Evolutionary conservation across 257 asterid genomes (phyloP).

Genomic region (Galeopsis tetrahit): DNA sequence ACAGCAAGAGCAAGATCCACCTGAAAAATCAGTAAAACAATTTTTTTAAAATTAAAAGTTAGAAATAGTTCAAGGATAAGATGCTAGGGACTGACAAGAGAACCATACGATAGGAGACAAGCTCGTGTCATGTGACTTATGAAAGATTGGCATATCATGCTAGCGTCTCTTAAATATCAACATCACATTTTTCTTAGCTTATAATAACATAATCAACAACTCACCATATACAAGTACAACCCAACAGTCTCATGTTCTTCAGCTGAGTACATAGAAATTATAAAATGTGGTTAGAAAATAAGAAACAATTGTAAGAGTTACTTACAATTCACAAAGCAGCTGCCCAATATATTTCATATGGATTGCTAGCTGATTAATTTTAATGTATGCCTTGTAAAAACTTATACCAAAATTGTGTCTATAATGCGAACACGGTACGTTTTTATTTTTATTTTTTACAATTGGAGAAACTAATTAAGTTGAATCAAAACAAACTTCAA

Average conservation of each 20-base stretch:
- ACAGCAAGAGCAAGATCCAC: conserved; percentile 78
- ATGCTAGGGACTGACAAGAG: conserved; percentile 59
- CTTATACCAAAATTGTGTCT: too few relatives aligned
- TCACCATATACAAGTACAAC: background rate
- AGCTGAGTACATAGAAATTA: background rate
- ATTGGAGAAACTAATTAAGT: background rate
- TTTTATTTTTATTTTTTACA: conserved; percentile 8
- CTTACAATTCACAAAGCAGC: background rate
- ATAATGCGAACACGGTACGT: too few relatives aligned
- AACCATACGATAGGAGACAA: conserved; percentile 77
- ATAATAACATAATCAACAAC: background rate
- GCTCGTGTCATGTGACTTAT: conserved; percentile 73
- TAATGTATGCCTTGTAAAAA: too few relatives aligned
- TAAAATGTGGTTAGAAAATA: background rate
- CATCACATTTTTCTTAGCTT: conserved; percentile 21
- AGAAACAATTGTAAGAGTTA: too few relatives aligned
- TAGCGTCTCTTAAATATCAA: conserved; percentile 63
- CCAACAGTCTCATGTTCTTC: background rate
- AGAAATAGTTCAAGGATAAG: background rate
- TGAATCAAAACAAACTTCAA: background rate
- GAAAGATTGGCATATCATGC: conserved; percentile 82
- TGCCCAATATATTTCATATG: background rate
- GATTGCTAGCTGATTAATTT: too few relatives aligned
- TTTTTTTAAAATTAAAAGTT: conserved; percentile 5
- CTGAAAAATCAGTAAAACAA: conserved; percentile 43